Conservation (phyloP, 495 filamentous ascomycete genomes). For the Usnea hakonensis region DNA sequence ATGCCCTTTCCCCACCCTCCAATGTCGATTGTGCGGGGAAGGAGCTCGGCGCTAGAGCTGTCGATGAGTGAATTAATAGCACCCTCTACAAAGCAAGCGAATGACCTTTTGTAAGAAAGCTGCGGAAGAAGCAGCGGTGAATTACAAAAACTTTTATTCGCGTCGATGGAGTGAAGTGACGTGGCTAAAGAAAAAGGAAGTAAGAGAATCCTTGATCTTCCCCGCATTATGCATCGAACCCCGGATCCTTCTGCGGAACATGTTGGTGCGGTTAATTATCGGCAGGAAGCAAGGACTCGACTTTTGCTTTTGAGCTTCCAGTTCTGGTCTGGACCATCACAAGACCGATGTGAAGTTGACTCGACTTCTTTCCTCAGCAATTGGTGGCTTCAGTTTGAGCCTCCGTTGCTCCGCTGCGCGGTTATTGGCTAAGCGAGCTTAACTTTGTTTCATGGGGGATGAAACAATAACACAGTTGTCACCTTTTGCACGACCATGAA, state of each 20-base stretch:
- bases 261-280: slow-evolving; percentile 3
- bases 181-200: not conserved
- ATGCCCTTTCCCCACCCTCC: not conserved
- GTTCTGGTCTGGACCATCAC: not conserved
- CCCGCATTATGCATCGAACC: not conserved
- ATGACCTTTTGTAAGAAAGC: not conserved
- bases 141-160: not conserved
- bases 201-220: slow-evolving; percentile 1
- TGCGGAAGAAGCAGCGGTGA: not conserved
- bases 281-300: not conserved
- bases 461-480: not conserved
- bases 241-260: not conserved
- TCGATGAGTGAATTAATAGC: not conserved
- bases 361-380: not conserved
- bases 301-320: not conserved
- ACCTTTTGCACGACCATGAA: not conserved
- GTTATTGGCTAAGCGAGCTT: not conserved
- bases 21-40: not conserved
- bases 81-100: not conserved
- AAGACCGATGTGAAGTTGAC: not conserved
- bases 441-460: not conserved
- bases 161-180: not conserved
- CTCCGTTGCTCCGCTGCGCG: not conserved
- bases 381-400: not conserved
- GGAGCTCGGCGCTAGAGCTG: not conserved